Evolutionary conservation across 148 eudicot species (phyloP), one percentile per base, ranked within the genome.

Genomic region (Polygonum maritimum): DNA sequence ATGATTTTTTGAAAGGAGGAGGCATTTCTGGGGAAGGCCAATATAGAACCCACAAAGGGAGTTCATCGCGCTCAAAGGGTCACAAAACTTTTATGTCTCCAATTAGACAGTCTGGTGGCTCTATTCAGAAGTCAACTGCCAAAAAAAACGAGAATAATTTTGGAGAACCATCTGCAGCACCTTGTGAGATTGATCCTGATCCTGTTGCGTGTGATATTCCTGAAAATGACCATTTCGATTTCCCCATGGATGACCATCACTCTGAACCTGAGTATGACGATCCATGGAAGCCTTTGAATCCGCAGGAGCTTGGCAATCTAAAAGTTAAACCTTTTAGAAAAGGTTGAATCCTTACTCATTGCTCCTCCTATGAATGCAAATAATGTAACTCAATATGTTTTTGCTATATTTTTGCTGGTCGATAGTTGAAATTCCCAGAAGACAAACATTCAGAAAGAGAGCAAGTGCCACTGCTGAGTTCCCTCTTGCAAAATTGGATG

Each of bases 271-370:
- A 77, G 54, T 82, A 79, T 45, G 91, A 90, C 44, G 97, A 95
- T 86, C 97, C 99, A 36, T 95, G 99, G 99, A 87, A 89, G 82
- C 92, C 90, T 73, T 74, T 92, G 81, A 92, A 95, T 80, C 97
- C 97, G 57, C 92, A 92, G 86, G 97, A 92, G 80, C 90, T 84
- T 14, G 99, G 99, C 69, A 89, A 81, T 79, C 81, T 95, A 80
- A 89, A 86, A 87, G 87, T 90, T 57, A 92, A 89, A 85, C 94
- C 97, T 71, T 95, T 88, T 81, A 88, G 74, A 82, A 92, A 86
- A 88, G 92, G 97, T 94, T 77, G 49, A 45, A 79, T 78, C 35
- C 41, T 22, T 4, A 4, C 72, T 38, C 65, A 77, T 51, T 74
- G 35, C 26, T 40, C 5, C 36, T 70, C 58, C 4, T 63, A 7